phyloP scores from a whole-genome alignment of 2,329 filamentous ascomycete species.

The Hypoxylon sp. region DNA sequence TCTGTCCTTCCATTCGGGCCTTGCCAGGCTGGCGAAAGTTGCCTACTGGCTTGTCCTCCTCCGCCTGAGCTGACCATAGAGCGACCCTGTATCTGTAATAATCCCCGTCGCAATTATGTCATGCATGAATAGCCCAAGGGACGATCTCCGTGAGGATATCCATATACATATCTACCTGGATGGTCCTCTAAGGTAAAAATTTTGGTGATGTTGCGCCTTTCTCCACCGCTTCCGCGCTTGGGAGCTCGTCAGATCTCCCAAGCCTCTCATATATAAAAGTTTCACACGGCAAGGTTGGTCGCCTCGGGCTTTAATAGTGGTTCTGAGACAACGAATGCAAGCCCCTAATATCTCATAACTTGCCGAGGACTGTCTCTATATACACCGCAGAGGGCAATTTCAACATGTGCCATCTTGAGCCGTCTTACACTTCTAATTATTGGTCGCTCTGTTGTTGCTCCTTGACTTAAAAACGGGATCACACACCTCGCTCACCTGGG shows the following conservation, averaged over 20 bases:
- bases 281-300: slow-evolving; percentile 39
- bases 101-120: slow-evolving; percentile 61
- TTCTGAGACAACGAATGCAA: slow-evolving; percentile 41
- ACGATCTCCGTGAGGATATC: slow-evolving; percentile 53
- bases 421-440: slow-evolving; percentile 28
- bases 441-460: slow-evolving; percentile 20
- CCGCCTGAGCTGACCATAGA: slow-evolving; percentile 43
- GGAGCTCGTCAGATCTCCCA: slow-evolving; percentile 43
- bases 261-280: slow-evolving; percentile 43
- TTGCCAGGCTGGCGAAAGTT: slow-evolving; percentile 41
- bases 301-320: slow-evolving; percentile 42
- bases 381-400: slow-evolving; percentile 34
- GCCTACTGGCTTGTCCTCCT: slow-evolving; percentile 30
- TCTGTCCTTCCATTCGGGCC: slow-evolving; percentile 37
- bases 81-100: slow-evolving; percentile 38
- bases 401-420: slow-evolving; percentile 41
- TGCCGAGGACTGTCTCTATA: slow-evolving; percentile 26
- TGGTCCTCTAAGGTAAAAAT: slow-evolving; percentile 40
- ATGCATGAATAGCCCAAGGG: slow-evolving; percentile 59
- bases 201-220: slow-evolving; percentile 47
- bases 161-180: slow-evolving; percentile 47
- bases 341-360: slow-evolving; percentile 34
- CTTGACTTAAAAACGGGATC: slow-evolving; percentile 34
- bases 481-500: slow-evolving; percentile 6
- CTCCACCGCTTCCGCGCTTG: slow-evolving; percentile 47